Evolutionary conservation across 2,329 filamentous ascomycete genomes (phyloP).

Genomic region (Tympanopsis confertula): DNA sequence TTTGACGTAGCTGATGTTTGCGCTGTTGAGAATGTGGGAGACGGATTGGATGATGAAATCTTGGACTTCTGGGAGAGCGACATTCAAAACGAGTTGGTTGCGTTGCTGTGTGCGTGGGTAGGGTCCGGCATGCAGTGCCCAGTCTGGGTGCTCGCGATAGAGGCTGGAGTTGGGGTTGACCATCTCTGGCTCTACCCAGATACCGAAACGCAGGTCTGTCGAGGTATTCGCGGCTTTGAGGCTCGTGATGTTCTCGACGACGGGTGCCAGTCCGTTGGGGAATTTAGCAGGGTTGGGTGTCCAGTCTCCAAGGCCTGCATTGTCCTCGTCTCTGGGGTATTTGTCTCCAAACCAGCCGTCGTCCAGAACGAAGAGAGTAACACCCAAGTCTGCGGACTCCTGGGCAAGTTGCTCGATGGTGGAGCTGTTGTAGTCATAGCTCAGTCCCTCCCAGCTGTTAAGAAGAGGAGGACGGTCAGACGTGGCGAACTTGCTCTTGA

Average conservation of each 20-base stretch:
- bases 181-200: slow-evolving; percentile 63
- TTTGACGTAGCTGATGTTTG: slow-evolving; percentile 48
- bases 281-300: slow-evolving; percentile 44
- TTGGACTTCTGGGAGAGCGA: slow-evolving; percentile 49
- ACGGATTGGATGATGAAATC: slow-evolving; percentile 47
- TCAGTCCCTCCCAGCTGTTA: slow-evolving; percentile 56
- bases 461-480: slow-evolving; percentile 41
- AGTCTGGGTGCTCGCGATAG: slow-evolving; percentile 51
- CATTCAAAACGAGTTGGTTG: slow-evolving; percentile 49
- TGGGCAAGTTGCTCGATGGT: slow-evolving; percentile 41
- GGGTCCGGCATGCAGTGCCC: slow-evolving; percentile 43
- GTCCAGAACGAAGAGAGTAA: slow-evolving; percentile 53
- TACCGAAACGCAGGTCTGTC: slow-evolving; percentile 42
- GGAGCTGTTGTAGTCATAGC: slow-evolving; percentile 43
- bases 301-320: slow-evolving; percentile 53
- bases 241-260: slow-evolving; percentile 37
- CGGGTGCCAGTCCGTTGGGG: slow-evolving; percentile 38
- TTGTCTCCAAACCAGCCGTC: slow-evolving; percentile 59
- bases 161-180: slow-evolving; percentile 49
- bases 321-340: slow-evolving; percentile 45
- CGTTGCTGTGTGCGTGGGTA: slow-evolving; percentile 43
- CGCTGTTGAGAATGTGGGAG: slow-evolving; percentile 37
- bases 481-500: slow-evolving; percentile 40
- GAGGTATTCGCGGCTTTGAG: slow-evolving; percentile 33
- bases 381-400: slow-evolving; percentile 43